Percentiles rank a stretch among this genome's conserved stretches.
Conservation (phyloP, 139 green algal species). For the Penium margaritaceum region DNA sequence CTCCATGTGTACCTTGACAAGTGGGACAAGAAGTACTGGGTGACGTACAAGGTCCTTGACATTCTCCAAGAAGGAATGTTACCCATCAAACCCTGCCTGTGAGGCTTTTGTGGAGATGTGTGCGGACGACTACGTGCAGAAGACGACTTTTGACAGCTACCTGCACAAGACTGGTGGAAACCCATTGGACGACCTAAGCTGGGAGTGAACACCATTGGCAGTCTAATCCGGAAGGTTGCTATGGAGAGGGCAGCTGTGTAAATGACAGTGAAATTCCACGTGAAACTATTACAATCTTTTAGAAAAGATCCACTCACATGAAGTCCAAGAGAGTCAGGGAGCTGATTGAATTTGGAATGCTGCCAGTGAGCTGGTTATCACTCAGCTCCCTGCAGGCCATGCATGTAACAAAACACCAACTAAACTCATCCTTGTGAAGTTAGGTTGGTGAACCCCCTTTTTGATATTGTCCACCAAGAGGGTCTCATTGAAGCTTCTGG, state of each 20-base stretch:
- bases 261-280: too few species aligned
- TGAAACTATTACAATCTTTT: too few species aligned
- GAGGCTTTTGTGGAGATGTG: conserved; percentile 99
- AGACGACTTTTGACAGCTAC: conserved; percentile 99
- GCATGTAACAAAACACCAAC: too few species aligned
- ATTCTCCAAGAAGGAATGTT: conserved; percentile 99
- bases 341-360: too few species aligned
- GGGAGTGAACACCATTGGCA: conserved; percentile 74
- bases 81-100: conserved; percentile 88
- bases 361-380: too few species aligned
- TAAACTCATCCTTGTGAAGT: too few species aligned
- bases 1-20: conserved; percentile 89
- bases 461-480: too few species aligned
- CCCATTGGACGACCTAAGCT: conserved; percentile 96
- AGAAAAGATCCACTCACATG: too few species aligned
- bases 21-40: conserved; percentile 97
- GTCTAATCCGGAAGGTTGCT: conserved; percentile 64
- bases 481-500: too few species aligned
- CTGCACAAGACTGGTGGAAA: conserved; percentile 99
- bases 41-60: conserved; percentile 99
- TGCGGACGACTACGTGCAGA: conserved; percentile 93
- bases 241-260: neutral
- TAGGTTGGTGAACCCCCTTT: too few species aligned
- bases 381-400: too few species aligned
- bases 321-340: too few species aligned